Base-by-base conservation (phyloP, 306 rosid genomes). In the Oxytropis ochrocephala region DNA sequence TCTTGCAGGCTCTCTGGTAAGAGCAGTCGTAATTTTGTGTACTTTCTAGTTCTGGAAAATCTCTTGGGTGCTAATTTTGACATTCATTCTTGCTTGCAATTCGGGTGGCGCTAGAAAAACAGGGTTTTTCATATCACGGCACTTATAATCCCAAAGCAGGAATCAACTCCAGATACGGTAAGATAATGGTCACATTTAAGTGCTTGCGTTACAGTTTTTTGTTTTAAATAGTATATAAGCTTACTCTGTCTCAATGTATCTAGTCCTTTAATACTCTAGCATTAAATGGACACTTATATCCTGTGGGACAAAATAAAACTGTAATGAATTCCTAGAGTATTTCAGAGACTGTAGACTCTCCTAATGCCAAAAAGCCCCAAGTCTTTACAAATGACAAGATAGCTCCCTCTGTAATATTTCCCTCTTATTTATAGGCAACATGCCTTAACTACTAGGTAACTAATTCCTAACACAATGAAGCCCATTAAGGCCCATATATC, bases 91-190 rank as follows among this genome's bases (percentile, higher is more conserved):
- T 69, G 30, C 60, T 63, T 79, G 52, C 53, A 55, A 60, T 71
- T 54, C 81, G 12, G 70, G 67, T 84, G 81, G 67, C 75, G 86
- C 89, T 79, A 95, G 99, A 89, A 87, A 79, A 91, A 95, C 82
- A 91, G 94, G 91, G 91, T 91, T 62, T 95, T 95, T 71, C 95
- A 95, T 63, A 87, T 95, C 69, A 87, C 96, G 42, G 91, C 97
- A 5, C 96, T 95, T 33, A 91, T 95, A 68, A 83, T 95, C 60
- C 99, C 99, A 41, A 95, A 95, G 95, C 99, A 91, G 78, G 99
- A 95, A 69, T 86, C 99, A 27, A 95, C 97, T 50, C 85, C 99
- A 66, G 99, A 95, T 85, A 87, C 95, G 78, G 99, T 95, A 86
- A 84, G 96, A 79, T 57, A 38, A 63, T 60, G 44, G 5, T 57